Conservation (phyloP, 2,329 filamentous ascomycete genomes). For the Aureobasidium pullulans region DNA sequence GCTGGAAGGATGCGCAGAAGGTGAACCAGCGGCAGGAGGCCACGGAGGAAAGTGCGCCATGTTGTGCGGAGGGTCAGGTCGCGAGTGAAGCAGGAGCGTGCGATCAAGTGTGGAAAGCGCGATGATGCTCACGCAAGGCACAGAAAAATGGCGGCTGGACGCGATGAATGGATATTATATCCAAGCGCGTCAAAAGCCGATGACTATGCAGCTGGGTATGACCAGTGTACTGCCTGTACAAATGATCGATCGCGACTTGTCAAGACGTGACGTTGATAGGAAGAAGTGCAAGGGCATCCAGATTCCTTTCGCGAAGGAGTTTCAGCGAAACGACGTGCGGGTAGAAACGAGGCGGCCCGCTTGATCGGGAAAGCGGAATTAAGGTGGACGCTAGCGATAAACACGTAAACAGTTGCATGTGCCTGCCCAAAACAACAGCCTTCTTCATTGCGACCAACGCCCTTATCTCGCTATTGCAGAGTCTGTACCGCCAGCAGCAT, state of each 20-base stretch:
- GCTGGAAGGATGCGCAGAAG: neutral
- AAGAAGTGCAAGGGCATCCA: neutral
- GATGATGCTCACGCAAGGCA: neutral
- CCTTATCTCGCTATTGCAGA: neutral
- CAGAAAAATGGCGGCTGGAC: neutral
- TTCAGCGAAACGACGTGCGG: neutral
- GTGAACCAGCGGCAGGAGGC: conserved; percentile 7
- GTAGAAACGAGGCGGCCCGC: conserved; percentile 5
- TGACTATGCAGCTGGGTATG: neutral
- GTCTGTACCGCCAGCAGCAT: neutral
- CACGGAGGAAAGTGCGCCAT: conserved; percentile 11
- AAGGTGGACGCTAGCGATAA: conserved; percentile 10
- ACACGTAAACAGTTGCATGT: conserved; percentile 10
- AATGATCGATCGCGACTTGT: neutral
- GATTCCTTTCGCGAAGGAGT: no score
- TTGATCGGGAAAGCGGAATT: neutral
- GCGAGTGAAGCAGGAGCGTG: neutral
- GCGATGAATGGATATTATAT: neutral
- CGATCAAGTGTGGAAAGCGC: conserved; percentile 1
- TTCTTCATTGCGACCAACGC: neutral
- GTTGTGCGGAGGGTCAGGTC: neutral
- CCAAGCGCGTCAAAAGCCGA: neutral
- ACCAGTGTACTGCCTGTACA: neutral
- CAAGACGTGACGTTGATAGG: neutral
- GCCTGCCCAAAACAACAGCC: neutral